These are phyloP conservation scores for Schizosaccharomyces japonicus DNA, from an alignment of 805 yeast genomes.

Conservation along the genomic window DNA sequence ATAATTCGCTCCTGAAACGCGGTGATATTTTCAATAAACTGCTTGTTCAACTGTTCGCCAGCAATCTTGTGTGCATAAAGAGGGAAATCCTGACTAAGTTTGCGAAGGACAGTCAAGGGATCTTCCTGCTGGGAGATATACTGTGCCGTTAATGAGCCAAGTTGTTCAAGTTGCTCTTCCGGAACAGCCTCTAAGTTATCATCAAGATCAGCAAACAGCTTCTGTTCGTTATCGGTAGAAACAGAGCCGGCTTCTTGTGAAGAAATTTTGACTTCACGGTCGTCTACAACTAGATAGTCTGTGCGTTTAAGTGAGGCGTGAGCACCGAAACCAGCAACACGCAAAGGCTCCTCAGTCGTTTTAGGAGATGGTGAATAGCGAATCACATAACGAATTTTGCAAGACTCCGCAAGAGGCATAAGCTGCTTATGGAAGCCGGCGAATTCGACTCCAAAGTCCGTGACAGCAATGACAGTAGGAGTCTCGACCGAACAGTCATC, in stretches of 20 bases:
- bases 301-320: conserved; percentile 40
- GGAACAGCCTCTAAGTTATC: conserved; percentile 8
- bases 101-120: conserved; percentile 20
- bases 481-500: background rate
- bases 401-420: background rate
- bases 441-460: background rate
- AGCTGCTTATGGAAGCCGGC: background rate
- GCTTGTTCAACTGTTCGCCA: conserved; percentile 12
- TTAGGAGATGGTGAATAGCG: background rate
- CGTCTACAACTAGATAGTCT: conserved; percentile 43
- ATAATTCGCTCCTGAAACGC: background rate
- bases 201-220: background rate
- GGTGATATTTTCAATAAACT: conserved; percentile 18
- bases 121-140: conserved; percentile 17
- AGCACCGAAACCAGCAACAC: conserved; percentile 37
- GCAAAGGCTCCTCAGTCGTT: background rate
- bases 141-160: conserved; percentile 13
- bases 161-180: conserved; percentile 10
- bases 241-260: background rate
- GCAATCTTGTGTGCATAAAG: conserved; percentile 23
- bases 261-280: conserved; percentile 19
- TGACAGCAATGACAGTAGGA: background rate
- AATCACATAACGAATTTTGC: background rate
- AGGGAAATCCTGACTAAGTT: conserved; percentile 31
- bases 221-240: background rate